Evolutionary conservation across 441 rosid genomes (phyloP).

Genomic region (Cnidoscolus chayamansa): DNA sequence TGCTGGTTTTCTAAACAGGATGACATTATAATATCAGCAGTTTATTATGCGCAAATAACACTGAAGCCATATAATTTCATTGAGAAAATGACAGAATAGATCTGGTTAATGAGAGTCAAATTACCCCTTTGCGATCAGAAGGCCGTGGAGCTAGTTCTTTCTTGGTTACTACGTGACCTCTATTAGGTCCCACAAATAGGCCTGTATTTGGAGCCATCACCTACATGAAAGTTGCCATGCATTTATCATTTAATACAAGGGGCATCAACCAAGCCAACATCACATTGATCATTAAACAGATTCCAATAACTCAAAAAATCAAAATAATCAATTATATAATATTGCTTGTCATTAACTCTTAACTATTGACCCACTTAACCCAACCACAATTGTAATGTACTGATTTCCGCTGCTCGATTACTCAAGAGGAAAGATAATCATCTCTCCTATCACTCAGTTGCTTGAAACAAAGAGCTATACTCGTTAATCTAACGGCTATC

Average conservation of each 20-base stretch:
- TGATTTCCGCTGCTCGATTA: too few relatives aligned
- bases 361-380: neutral
- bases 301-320: neutral
- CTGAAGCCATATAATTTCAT: neutral
- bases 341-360: too few relatives aligned
- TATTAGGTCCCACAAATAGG: slow-evolving; percentile 55
- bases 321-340: neutral
- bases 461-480: too few relatives aligned
- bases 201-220: slow-evolving; percentile 58
- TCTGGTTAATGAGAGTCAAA: neutral
- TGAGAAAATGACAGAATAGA: too few relatives aligned
- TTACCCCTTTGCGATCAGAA: slow-evolving; percentile 52
- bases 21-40: neutral
- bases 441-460: too few relatives aligned
- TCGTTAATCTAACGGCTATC: too few relatives aligned
- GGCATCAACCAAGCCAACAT: neutral
- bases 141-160: slow-evolving; percentile 56
- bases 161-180: slow-evolving; percentile 58
- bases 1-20: slow-evolving; percentile 47
- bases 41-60: neutral
- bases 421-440: too few relatives aligned
- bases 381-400: neutral
- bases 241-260: neutral
- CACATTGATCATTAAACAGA: neutral
- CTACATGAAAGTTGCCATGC: slow-evolving; percentile 17